Percentiles rank a stretch among this genome's conserved stretches.
These are phyloP conservation scores for Musa troglodytarum DNA, from an alignment of 176 grass and related monocot genomes.

Conservation along the genomic window DNA sequence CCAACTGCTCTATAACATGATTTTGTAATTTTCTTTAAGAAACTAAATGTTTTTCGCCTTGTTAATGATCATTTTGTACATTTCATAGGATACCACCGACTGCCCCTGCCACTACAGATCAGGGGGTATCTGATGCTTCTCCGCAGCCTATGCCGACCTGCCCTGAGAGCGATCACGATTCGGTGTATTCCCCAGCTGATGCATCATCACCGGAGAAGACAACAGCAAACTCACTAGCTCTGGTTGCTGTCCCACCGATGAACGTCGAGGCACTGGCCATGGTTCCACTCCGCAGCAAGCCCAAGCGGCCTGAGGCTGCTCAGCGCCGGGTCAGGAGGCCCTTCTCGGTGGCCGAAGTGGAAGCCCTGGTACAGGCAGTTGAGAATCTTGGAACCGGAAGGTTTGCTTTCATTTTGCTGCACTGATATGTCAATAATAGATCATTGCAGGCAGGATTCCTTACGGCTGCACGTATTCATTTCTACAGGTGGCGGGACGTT, in stretches of 20 bases:
- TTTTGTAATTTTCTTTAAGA: neutral
- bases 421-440: neutral
- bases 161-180: slow-evolving; percentile 63
- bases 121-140: slow-evolving; percentile 28
- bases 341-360: slow-evolving; percentile 83
- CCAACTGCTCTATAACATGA: neutral
- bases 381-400: slow-evolving; percentile 99
- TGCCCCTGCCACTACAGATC: slow-evolving; percentile 24
- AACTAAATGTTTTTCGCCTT: no score
- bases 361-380: slow-evolving; percentile 86
- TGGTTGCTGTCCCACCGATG: slow-evolving; percentile 36
- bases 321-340: slow-evolving; percentile 80
- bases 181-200: slow-evolving; percentile 42
- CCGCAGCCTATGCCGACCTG: slow-evolving; percentile 39
- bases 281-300: slow-evolving; percentile 20
- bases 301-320: slow-evolving; percentile 22
- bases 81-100: slow-evolving; percentile 40
- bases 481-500: slow-evolving; percentile 84
- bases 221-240: slow-evolving; percentile 34
- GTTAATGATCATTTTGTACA: neutral
- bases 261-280: slow-evolving; percentile 27
- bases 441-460: slow-evolving; percentile 1
- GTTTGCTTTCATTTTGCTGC: slow-evolving; percentile 19
- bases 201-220: slow-evolving; percentile 48
- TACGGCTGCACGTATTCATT: slow-evolving; percentile 14